A percentile compares a stretch with the other conserved stretches of the same genome.
phyloP scores from a whole-genome alignment of 2,329 filamentous ascomycete species.

The Uncinocarpus reesii region DNA sequence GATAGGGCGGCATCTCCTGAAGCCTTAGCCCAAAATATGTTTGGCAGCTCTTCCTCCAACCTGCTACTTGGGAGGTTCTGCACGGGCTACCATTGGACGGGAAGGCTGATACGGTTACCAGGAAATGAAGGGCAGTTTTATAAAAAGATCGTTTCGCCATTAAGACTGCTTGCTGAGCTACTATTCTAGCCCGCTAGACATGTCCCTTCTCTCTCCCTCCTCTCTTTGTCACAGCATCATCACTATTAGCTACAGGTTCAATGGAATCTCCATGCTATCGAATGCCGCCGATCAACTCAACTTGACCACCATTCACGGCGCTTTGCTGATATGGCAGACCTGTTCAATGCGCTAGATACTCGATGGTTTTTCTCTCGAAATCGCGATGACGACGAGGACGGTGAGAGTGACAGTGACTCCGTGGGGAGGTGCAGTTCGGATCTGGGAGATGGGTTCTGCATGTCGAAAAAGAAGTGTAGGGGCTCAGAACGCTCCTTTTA shows the following conservation, averaged over 20 bases:
- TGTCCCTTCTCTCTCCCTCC: background rate
- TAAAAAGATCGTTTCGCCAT: background rate
- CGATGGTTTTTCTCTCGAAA: background rate
- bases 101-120: background rate
- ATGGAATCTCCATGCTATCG: background rate
- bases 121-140: background rate
- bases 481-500: background rate
- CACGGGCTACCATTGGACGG: background rate
- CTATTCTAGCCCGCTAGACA: background rate
- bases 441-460: constrained; percentile 7
- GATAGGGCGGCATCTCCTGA: no score
- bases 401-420: background rate
- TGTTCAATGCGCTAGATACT: background rate
- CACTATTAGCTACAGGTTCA: background rate
- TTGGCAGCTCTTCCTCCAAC: background rate
- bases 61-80: background rate
- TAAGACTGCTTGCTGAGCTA: no score
- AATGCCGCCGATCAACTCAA: background rate
- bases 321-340: background rate
- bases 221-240: background rate
- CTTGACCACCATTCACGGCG: background rate
- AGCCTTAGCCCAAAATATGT: no score
- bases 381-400: no score
- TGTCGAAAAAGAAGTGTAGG: constrained; percentile 5
- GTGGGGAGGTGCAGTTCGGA: background rate